A percentile compares a stretch with the other conserved stretches of the same genome.
Conservation (phyloP, 257 asterid genomes). For the Verbascum thapsus region DNA sequence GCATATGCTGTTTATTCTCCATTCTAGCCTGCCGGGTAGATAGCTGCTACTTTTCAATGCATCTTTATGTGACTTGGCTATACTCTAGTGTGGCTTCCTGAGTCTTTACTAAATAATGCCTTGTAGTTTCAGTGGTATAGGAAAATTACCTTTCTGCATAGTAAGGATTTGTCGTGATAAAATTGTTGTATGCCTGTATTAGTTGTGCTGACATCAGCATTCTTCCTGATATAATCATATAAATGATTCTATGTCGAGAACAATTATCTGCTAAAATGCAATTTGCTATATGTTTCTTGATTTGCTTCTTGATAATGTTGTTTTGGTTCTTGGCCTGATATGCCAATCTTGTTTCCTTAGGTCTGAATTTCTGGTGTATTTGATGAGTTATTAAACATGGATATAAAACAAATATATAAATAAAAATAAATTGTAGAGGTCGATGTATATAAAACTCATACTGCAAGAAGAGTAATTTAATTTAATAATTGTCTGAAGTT, state of each 20-base stretch:
- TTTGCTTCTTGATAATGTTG: too few relatives aligned
- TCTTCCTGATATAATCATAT: neutral
- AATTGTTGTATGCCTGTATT: slow-evolving; percentile 22
- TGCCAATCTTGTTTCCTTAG: neutral
- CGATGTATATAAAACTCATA: slow-evolving; percentile 6
- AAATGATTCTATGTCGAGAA: slow-evolving; percentile 19
- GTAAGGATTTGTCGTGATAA: neutral
- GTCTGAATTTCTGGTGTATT: neutral
- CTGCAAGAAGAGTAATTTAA: slow-evolving; percentile 3
- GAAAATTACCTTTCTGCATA: neutral
- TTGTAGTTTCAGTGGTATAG: slow-evolving; percentile 12
- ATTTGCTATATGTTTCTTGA: slow-evolving; percentile 15
- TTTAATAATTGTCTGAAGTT: neutral
- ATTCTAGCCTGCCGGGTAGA: neutral
- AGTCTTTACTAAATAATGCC: slow-evolving; percentile 23
- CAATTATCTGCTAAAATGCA: neutral
- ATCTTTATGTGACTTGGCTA: neutral
- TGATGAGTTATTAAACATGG: neutral
- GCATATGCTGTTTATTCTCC: slow-evolving; percentile 20
- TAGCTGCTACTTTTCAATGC: slow-evolving; percentile 16
- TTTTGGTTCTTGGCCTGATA: neutral
- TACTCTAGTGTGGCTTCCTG: slow-evolving; percentile 20
- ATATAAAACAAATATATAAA: too few relatives aligned
- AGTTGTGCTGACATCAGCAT: slow-evolving; percentile 14
- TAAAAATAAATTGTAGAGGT: neutral